phyloP scores from a whole-genome alignment of 345 rosid genomes.

The Reutealis trisperma region DNA sequence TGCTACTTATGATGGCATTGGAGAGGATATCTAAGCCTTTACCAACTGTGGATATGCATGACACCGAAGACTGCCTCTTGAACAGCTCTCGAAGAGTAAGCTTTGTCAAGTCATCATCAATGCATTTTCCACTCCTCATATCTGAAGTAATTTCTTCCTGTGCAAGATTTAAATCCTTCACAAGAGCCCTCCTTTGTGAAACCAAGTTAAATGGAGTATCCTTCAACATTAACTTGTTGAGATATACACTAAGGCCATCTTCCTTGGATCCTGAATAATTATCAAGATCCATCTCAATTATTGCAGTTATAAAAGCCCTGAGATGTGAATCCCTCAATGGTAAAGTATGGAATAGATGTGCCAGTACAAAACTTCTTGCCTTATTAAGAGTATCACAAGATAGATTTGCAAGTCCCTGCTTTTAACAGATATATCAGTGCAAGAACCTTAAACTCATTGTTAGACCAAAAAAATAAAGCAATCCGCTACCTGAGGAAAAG shows the following conservation, averaged over 20 bases:
- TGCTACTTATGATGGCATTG: slow-evolving; percentile 25
- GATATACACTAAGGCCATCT: slow-evolving; percentile 32
- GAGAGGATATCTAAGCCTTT: slow-evolving; percentile 47
- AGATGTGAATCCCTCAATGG: slow-evolving; percentile 69
- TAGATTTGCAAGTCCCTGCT: slow-evolving; percentile 70
- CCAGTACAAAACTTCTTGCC: slow-evolving; percentile 46
- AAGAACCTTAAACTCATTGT: not conserved
- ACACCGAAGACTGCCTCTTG: slow-evolving; percentile 55
- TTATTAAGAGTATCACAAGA: slow-evolving; percentile 51
- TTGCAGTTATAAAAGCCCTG: slow-evolving; percentile 57
- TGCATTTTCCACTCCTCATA: slow-evolving; percentile 3
- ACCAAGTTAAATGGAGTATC: slow-evolving; percentile 15
- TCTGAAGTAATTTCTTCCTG: slow-evolving; percentile 8
- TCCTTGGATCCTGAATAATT: slow-evolving; percentile 26
- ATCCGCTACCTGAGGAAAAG: slow-evolving; percentile 69
- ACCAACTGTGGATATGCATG: slow-evolving; percentile 47
- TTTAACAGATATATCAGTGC: not conserved
- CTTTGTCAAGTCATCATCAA: slow-evolving; percentile 37
- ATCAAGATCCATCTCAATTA: slow-evolving; percentile 51
- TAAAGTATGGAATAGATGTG: slow-evolving; percentile 50
- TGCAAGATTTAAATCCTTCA: slow-evolving; percentile 11
- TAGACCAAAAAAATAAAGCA: not conserved
- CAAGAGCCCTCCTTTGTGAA: slow-evolving; percentile 16
- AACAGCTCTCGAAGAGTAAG: slow-evolving; percentile 41
- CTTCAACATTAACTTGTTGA: slow-evolving; percentile 33